phyloP scores from a whole-genome alignment of 2,329 filamentous ascomycete genomes.

The Monilinia fructigena region DNA sequence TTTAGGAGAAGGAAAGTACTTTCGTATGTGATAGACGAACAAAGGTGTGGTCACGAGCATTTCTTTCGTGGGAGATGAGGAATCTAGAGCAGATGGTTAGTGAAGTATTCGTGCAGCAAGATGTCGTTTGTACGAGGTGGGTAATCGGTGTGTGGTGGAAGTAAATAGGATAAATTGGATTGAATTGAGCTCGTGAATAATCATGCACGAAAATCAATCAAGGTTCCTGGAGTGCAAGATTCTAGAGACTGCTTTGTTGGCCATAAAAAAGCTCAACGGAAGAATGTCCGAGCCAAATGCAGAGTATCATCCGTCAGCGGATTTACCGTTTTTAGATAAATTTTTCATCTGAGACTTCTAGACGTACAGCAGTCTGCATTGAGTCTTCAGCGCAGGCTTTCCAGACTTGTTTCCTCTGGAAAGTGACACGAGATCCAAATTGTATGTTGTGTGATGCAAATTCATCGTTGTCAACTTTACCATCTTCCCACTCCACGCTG shows the following conservation, averaged over 20 bases:
- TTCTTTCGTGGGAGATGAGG: neutral
- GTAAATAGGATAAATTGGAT: neutral
- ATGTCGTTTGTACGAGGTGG: neutral
- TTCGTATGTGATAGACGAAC: neutral
- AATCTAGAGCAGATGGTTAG: neutral
- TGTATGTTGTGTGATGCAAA: constrained; percentile 1
- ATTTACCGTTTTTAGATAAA: constrained; percentile 1
- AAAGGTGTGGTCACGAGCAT: constrained; percentile 2
- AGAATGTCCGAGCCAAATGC: constrained; percentile 7
- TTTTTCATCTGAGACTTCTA: constrained; percentile 8
- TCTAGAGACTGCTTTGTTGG: constrained; percentile 1
- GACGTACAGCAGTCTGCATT: constrained; percentile 11
- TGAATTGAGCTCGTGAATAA: neutral
- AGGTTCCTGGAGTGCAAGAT: neutral
- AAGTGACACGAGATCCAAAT: constrained; percentile 12
- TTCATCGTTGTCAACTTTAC: constrained; percentile 20
- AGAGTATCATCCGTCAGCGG: constrained; percentile 11
- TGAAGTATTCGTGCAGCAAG: neutral
- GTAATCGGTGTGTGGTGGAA: neutral
- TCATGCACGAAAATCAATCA: constrained; percentile 5
- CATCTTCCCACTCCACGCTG: constrained; percentile 15
- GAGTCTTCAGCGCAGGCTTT: constrained; percentile 13
- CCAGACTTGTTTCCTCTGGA: neutral
- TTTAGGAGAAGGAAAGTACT: neutral
- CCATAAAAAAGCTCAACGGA: constrained; percentile 1